Evolutionary conservation across 1,284 basidiomycete genomes (phyloP), one percentile per base, ranked within the genome.

Genomic region (Irpex rosettiformis): DNA sequence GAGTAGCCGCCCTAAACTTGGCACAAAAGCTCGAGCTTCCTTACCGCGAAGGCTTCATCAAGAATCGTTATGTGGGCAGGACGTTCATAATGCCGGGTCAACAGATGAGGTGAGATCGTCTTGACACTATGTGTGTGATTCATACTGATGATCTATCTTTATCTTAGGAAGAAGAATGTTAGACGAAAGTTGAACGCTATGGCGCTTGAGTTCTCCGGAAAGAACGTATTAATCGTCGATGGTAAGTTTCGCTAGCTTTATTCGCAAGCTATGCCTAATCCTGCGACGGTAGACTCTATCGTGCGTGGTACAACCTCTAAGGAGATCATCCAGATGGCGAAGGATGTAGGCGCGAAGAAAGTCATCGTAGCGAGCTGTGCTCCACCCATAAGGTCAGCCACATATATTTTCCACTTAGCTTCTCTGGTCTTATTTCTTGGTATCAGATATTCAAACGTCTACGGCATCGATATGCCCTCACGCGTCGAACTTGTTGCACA

Each of bases 61-160:
- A 99, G 81, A 99, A 99, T 75, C 88, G 97, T 51, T 99, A 99
- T 76, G 94, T 99, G 52, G 97, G 96, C 2, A 80, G 97, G 62
- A 99, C 97, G 0, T 99, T 99, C 74, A 99, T 99, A 77, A 99
- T 99, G 97, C 96, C 97, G 6, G 97, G 96, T 24, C 97, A 99
- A 71, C 89, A 91, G 72, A 91, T 91, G 84, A 83, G 93, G 88
- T 86, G 65, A 52, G 77, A 8, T 11, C 30, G 16, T 33, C 8
- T 60, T 45, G 2, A 3, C 8, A 4, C 40, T 5, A 43, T 29
- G 3, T 7, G 58, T 52, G 40, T 27, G 40, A n/a, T 8, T 45
- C 3, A 24, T 24, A 33, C 40, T 48, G 40, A 13, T 30, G n/a
- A 42, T 28, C 42, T 45, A 30, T 52, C 16, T 16, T 25, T 24